Evolutionary conservation across 2,329 filamentous ascomycete species (phyloP).

Genomic region (Lizonia empirigonia): DNA sequence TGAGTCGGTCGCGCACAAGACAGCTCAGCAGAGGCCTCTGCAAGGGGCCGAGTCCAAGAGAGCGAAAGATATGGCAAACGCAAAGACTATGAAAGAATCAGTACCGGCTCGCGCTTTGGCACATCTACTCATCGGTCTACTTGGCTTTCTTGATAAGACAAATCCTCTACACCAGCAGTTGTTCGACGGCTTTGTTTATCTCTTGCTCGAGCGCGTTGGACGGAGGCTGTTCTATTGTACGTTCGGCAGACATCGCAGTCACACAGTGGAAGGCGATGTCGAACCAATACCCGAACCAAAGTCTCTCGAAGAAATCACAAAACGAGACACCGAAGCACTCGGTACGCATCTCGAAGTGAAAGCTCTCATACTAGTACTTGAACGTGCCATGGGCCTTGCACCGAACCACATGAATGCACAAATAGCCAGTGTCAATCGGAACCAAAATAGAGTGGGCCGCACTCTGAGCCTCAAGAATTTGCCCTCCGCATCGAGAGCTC

Average conservation of each 20-base stretch:
- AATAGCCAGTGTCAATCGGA: neutral
- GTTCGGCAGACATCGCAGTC: conserved; percentile 43
- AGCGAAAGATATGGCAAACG: conserved; percentile 12
- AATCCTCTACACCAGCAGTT: conserved; percentile 46
- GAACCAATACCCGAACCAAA: conserved; percentile 13
- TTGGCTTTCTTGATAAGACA: conserved; percentile 46
- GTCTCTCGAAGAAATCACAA: conserved; percentile 11
- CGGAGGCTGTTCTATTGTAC: conserved; percentile 47
- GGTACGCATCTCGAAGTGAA: conserved; percentile 46
- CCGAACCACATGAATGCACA: conserved; percentile 44
- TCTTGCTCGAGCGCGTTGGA: conserved; percentile 49
- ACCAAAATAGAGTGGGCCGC: conserved; percentile 23
- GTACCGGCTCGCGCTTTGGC: conserved; percentile 35
- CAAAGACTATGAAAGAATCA: conserved; percentile 26
- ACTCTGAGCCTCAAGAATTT: conserved; percentile 34
- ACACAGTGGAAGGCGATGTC: conserved; percentile 38
- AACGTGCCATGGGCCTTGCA: conserved; percentile 48
- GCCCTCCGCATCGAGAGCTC: conserved; percentile 34
- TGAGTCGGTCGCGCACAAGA: conserved; percentile 30
- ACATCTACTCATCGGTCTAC: conserved; percentile 45
- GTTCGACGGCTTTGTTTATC: conserved; percentile 53
- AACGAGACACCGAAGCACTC: conserved; percentile 28
- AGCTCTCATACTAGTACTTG: conserved; percentile 50
- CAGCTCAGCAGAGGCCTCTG: conserved; percentile 15
- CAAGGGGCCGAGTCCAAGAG: conserved; percentile 8